A percentile compares a stretch with the other conserved stretches of the same genome.
Evolutionary conservation across 768 basidiomycete genomes (phyloP).

Genomic region (Postia placenta): DNA sequence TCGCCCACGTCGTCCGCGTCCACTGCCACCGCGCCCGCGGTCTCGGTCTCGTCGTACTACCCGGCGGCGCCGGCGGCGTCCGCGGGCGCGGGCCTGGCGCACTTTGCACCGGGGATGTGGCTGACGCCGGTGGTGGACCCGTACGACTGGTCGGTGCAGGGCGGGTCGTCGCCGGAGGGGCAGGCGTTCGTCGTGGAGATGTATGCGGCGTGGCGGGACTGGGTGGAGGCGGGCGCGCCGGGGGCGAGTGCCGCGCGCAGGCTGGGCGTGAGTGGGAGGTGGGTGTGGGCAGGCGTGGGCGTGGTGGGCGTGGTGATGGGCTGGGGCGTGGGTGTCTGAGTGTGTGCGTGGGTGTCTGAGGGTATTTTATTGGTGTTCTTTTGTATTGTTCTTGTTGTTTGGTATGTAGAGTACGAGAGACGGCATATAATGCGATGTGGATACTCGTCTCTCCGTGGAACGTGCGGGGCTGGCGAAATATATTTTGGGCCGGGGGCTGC

Average conservation of each 20-base stretch:
- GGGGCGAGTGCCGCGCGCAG: constrained; percentile 34
- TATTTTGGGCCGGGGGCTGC: too few relatives aligned
- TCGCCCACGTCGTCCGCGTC: constrained; percentile 7
- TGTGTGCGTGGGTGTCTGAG: too few relatives aligned
- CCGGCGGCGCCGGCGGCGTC: constrained; percentile 10
- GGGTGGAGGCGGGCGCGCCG: constrained; percentile 50
- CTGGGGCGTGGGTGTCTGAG: not conserved
- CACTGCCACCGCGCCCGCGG: not conserved
- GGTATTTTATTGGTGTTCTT: too few relatives aligned
- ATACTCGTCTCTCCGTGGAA: too few relatives aligned
- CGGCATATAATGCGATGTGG: too few relatives aligned
- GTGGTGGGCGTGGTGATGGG: not conserved
- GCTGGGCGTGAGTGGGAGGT: not conserved
- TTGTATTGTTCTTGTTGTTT: too few relatives aligned
- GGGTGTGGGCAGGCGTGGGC: not conserved
- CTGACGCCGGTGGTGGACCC: constrained; percentile 75
- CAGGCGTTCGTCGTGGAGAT: constrained; percentile 77
- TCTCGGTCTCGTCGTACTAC: constrained; percentile 3
- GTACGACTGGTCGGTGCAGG: constrained; percentile 39
- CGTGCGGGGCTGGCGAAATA: too few relatives aligned
- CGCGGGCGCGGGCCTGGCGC: constrained; percentile 22
- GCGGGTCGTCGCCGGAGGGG: constrained; percentile 61
- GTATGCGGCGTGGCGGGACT: constrained; percentile 72
- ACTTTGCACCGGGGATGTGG: constrained; percentile 60
- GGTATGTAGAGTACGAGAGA: too few relatives aligned